These are phyloP conservation scores for Penicillium cinerascens DNA, from an alignment of 495 filamentous ascomycete genomes.

Conservation along the genomic window DNA sequence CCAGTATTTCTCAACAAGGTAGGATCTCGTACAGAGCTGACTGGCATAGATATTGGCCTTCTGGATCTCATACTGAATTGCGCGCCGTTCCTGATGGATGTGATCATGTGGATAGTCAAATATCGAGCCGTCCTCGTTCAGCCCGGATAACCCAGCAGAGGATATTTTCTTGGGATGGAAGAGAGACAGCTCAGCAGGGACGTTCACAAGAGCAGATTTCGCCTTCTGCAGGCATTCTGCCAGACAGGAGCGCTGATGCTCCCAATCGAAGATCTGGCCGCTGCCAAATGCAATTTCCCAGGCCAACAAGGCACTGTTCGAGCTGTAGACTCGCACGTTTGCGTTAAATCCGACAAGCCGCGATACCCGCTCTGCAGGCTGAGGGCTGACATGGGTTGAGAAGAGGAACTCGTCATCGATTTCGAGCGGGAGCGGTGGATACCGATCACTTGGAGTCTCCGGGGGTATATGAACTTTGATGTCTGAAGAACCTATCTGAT, in stretches of 20 bases:
- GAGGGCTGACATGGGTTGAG: slow-evolving; percentile 55
- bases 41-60: slow-evolving; percentile 78
- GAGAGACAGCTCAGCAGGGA: slow-evolving; percentile 60
- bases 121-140: slow-evolving; percentile 19
- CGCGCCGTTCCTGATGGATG: slow-evolving; percentile 31
- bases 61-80: slow-evolving; percentile 76
- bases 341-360: slow-evolving; percentile 71
- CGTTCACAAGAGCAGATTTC: slow-evolving; percentile 55
- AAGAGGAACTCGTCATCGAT: slow-evolving; percentile 77
- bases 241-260: slow-evolving; percentile 61
- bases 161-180: slow-evolving; percentile 20
- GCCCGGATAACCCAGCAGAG: slow-evolving; percentile 6
- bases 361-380: slow-evolving; percentile 60
- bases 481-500: slow-evolving; percentile 65
- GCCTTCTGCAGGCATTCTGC: slow-evolving; percentile 57
- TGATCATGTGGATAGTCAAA: slow-evolving; percentile 26
- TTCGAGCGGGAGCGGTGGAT: slow-evolving; percentile 76
- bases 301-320: slow-evolving; percentile 63
- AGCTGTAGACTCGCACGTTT: slow-evolving; percentile 67
- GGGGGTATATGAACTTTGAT: slow-evolving; percentile 65
- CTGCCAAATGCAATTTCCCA: slow-evolving; percentile 73
- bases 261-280: slow-evolving; percentile 66
- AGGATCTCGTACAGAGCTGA: slow-evolving; percentile 70
- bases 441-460: slow-evolving; percentile 66
- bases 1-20: slow-evolving; percentile 79